Evolutionary conservation across 192 early-diverging fungal genomes (phyloP).

Genomic region (Mortierella hygrophila): DNA sequence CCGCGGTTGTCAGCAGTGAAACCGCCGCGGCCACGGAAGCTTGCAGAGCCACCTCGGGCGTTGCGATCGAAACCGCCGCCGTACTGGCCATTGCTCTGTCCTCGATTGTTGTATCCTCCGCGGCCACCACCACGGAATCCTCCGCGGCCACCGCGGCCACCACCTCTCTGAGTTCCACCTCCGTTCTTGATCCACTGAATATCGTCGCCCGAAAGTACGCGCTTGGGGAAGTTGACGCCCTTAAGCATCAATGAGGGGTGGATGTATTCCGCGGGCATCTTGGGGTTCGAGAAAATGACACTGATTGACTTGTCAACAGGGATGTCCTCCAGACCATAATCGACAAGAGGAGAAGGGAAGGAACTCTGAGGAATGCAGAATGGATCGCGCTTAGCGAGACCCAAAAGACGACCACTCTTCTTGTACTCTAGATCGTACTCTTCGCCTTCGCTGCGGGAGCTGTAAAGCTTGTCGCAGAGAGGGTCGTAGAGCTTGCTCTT

Average conservation of each 20-base stretch:
- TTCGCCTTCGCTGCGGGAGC: slow-evolving; percentile 58
- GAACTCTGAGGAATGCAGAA: slow-evolving; percentile 72
- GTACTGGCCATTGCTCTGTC: slow-evolving; percentile 41
- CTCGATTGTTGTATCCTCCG: slow-evolving; percentile 41
- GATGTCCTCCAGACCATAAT: slow-evolving; percentile 69
- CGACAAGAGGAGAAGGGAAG: slow-evolving; percentile 67
- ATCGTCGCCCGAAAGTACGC: slow-evolving; percentile 55
- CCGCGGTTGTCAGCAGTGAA: slow-evolving; percentile 53
- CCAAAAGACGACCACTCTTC: slow-evolving; percentile 69
- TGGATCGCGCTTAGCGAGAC: slow-evolving; percentile 68
- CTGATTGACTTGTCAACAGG: slow-evolving; percentile 74
- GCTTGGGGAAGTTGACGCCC: slow-evolving; percentile 40
- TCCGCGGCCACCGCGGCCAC: slow-evolving; percentile 52
- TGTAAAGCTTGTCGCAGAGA: slow-evolving; percentile 64
- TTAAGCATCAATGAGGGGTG: slow-evolving; percentile 49
- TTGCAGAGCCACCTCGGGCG: slow-evolving; percentile 34
- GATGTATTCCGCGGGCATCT: slow-evolving; percentile 24
- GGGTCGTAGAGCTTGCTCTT: slow-evolving; percentile 73
- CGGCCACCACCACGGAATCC: slow-evolving; percentile 41
- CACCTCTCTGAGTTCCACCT: slow-evolving; percentile 55
- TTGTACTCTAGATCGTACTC: slow-evolving; percentile 62
- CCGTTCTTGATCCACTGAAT: slow-evolving; percentile 60
- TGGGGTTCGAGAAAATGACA: slow-evolving; percentile 46
- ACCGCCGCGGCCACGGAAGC: slow-evolving; percentile 36
- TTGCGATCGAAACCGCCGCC: slow-evolving; percentile 43